Percentiles rank a stretch among this genome's conserved stretches.
phyloP scores from a whole-genome alignment of 805 yeast genomes.

The Priceomyces melissophilus region DNA sequence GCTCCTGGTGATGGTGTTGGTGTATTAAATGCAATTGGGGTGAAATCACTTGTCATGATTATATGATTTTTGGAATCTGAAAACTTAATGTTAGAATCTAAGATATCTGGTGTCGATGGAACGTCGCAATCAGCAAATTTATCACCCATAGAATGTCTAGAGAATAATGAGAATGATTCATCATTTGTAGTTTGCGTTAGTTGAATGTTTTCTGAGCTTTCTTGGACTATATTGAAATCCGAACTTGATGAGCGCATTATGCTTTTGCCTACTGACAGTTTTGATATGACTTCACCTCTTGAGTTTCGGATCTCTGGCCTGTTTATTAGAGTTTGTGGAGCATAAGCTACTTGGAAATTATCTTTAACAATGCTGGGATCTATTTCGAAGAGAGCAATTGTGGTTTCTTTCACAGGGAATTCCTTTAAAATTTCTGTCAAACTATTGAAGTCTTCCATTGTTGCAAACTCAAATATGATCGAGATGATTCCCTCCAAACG shows the following conservation, averaged over 20 bases:
- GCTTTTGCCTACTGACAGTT: not conserved
- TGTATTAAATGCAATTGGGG: not conserved
- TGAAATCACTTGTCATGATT: not conserved
- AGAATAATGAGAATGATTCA: not conserved
- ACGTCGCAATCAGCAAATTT: not conserved
- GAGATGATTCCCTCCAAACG: too few relatives aligned
- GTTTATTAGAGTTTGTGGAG: constrained; percentile 1
- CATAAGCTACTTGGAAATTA: constrained; percentile 2
- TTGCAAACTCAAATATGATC: constrained; percentile 4
- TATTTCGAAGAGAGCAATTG: constrained; percentile 14
- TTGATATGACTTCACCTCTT: constrained; percentile 1
- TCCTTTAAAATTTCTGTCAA: constrained; percentile 17
- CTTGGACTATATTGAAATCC: constrained; percentile 3
- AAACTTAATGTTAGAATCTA: not conserved
- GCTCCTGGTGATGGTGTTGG: not conserved
- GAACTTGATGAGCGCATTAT: constrained; percentile 4
- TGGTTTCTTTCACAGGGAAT: constrained; percentile 12
- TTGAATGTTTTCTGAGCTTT: not conserved
- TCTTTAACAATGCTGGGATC: not conserved
- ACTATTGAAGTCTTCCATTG: constrained; percentile 20
- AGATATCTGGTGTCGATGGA: not conserved
- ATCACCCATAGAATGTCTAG: not conserved
- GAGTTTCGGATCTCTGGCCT: constrained; percentile 1
- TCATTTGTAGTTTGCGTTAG: constrained; percentile 3
- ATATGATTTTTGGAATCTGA: not conserved